Evolutionary conservation across 1,139 yeast species (phyloP).

Genomic region (Hanseniaspora uvarum): DNA sequence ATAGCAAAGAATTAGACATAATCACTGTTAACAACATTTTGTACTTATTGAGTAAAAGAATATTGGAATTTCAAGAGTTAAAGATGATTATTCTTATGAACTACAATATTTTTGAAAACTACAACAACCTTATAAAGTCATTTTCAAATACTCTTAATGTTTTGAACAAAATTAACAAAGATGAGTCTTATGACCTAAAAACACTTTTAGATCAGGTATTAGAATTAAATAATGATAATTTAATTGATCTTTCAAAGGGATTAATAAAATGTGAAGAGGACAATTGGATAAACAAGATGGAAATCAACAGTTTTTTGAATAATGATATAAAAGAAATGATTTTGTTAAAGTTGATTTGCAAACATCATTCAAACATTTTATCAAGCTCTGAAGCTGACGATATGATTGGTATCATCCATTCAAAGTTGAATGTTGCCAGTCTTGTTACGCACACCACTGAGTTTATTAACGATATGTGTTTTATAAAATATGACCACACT

Average conservation of each 20-base stretch:
- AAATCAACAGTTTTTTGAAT: slow-evolving; percentile 56
- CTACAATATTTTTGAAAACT: slow-evolving; percentile 9
- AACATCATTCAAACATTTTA: slow-evolving; percentile 47
- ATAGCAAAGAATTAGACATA: slow-evolving; percentile 2
- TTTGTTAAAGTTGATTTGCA: slow-evolving; percentile 72
- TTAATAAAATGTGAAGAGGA: slow-evolving; percentile 60
- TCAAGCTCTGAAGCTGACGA: slow-evolving; percentile 27
- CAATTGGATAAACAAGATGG: slow-evolving; percentile 35
- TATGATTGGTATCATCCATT: slow-evolving; percentile 59
- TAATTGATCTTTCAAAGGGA: slow-evolving; percentile 72
- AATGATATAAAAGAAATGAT: slow-evolving; percentile 75
- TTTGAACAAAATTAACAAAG: slow-evolving; percentile 11
- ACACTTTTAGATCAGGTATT: slow-evolving; percentile 49
- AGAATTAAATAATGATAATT: slow-evolving; percentile 70
- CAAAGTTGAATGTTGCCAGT: slow-evolving; percentile 50
- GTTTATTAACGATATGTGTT: slow-evolving; percentile 70
- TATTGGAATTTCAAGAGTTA: slow-evolving; percentile 10
- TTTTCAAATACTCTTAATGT: slow-evolving; percentile 1
- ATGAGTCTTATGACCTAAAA: slow-evolving; percentile 43
- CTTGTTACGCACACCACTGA: slow-evolving; percentile 55
- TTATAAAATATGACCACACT: slow-evolving; percentile 67
- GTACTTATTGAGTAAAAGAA: slow-evolving; percentile 8
- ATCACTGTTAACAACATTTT: slow-evolving; percentile 9
- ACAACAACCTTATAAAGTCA: slow-evolving; percentile 9
- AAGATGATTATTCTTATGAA: slow-evolving; percentile 13